phyloP scores from a whole-genome alignment of 345 rosid genomes.

The Salix brachista region DNA sequence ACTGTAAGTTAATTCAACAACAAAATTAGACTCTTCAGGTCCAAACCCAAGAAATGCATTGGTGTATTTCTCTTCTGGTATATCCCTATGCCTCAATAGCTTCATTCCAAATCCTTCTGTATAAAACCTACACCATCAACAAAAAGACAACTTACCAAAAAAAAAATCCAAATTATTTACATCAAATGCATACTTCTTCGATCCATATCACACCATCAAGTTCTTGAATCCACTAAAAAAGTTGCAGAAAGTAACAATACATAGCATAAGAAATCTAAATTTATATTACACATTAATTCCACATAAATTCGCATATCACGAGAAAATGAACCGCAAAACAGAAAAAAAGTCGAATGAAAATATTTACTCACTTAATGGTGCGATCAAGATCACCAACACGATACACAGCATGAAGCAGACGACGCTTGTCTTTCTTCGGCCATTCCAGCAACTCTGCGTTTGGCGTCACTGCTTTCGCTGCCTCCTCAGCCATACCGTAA shows the following conservation, averaged over 20 bases:
- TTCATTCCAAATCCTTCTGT: too few relatives aligned
- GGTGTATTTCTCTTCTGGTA: too few relatives aligned
- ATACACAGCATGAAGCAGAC: constrained; percentile 83
- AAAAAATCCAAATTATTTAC: too few relatives aligned
- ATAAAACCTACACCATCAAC: too few relatives aligned
- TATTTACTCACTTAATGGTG: constrained; percentile 55
- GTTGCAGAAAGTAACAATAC: not conserved
- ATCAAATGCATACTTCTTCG: too few relatives aligned
- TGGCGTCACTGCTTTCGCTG: constrained; percentile 33
- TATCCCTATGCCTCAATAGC: too few relatives aligned
- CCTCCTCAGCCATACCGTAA: constrained; percentile 34
- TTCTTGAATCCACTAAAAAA: too few relatives aligned
- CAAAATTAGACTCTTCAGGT: constrained; percentile 74
- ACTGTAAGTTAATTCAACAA: constrained; percentile 85
- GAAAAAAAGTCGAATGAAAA: not conserved
- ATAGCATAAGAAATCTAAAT: not conserved
- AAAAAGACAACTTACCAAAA: too few relatives aligned
- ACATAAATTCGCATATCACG: not conserved
- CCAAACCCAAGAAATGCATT: constrained; percentile 12
- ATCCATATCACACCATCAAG: too few relatives aligned
- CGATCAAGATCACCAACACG: constrained; percentile 92
- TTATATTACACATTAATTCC: not conserved
- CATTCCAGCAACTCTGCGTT: constrained; percentile 66
- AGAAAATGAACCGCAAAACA: not conserved
- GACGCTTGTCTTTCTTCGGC: constrained; percentile 87